Evolutionary conservation across 306 rosid species (phyloP).

Genomic region (Sicyos baderoa): DNA sequence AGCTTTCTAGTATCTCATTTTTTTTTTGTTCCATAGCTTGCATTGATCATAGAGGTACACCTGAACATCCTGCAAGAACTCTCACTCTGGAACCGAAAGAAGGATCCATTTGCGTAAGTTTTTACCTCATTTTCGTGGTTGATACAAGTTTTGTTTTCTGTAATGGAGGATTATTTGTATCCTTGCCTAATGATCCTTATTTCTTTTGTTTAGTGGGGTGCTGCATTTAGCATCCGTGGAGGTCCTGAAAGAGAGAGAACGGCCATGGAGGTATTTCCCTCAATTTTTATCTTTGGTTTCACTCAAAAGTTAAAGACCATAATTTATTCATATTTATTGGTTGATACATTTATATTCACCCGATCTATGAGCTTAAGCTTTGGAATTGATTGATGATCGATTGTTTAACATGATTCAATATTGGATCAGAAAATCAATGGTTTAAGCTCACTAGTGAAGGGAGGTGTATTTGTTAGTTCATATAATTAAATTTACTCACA

Average conservation of each 20-base stretch:
- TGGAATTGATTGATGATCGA: no score
- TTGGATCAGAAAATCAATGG: no score
- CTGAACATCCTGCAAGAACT: slow-evolving; percentile 85
- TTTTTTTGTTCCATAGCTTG: slow-evolving; percentile 43
- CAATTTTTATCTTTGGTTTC: neutral
- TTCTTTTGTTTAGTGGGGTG: slow-evolving; percentile 68
- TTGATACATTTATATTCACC: neutral
- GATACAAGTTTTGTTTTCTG: neutral
- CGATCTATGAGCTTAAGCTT: no score
- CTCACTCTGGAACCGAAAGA: slow-evolving; percentile 73
- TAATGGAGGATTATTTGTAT: neutral
- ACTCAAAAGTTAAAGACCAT: neutral
- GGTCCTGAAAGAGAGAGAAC: slow-evolving; percentile 68
- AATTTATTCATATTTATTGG: no score
- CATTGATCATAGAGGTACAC: slow-evolving; percentile 89
- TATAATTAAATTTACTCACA: no score
- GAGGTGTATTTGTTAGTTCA: no score
- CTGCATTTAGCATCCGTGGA: slow-evolving; percentile 69
- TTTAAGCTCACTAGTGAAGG: no score
- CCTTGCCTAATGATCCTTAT: slow-evolving; percentile 15
- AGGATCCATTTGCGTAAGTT: slow-evolving; percentile 74
- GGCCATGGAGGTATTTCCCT: slow-evolving; percentile 68
- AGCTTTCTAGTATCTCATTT: neutral
- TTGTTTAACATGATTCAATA: no score
- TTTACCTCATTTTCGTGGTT: neutral